Base-by-base conservation (phyloP, 192 early-diverging fungal species). In the Coemansia erecta region DNA sequence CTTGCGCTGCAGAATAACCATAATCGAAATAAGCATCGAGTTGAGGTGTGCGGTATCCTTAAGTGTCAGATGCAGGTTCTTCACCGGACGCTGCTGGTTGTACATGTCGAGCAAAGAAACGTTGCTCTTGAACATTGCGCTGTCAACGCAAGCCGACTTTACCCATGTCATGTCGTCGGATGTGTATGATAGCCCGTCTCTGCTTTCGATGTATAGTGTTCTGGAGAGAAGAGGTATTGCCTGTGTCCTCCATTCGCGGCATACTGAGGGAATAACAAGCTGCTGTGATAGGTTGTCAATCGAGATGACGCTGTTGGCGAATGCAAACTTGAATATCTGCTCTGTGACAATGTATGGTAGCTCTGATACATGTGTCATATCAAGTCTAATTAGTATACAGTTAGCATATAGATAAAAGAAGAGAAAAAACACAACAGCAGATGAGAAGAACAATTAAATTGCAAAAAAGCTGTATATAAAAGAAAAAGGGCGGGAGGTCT, bases 371-470 rank as follows among this genome's bases (percentile, higher is more conserved):
- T 33, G 33, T 33, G 17, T 53, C 13, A 44, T 44, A 44, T 44
- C 12, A 17, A 44, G 12, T 31, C 28, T 5, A 31, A 31, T 31
- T 18, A 33, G 9, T 11, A 26, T 33, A 54, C 12, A 14, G 17
- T 13, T 15, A 15, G 14, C 17, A 54, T 39, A 31, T 37, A 54
- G n/a, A 31, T n/a, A 54, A 18, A 35, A 13, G 13, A 53, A 33
- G 22, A 56, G 11, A 24, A 53, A 39, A 41, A 33, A 46, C 33
- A 53, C n/a, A n/a, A n/a, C n/a, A 41, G 1, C 39, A 8, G 2
- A 44, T 28, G 42, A 10, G 10, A 53, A 53, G 18, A 12, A 15
- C 14, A 19, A 18, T 15, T 46, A 62, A 23, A 62, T 53, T 61
- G 0, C 18, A 53, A 31, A 44, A 44, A 48, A 31, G 28, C 28